These are phyloP conservation scores for Primulina tabacum DNA, from an alignment of 257 asterid genomes.

Conservation along the genomic window DNA sequence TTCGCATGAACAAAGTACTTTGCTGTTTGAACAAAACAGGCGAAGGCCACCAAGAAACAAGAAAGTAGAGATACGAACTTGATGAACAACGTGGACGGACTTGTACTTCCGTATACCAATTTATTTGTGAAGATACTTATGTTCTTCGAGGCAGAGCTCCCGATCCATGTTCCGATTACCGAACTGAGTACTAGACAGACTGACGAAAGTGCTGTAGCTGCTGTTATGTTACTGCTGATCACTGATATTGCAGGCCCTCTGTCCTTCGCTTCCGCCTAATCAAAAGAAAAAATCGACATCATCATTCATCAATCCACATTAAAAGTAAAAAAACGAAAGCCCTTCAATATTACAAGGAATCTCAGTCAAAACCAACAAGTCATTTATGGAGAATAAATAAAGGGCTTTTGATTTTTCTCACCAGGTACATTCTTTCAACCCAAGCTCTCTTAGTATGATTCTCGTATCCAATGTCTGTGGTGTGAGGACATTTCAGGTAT, in stretches of 20 bases:
- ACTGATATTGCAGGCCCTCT: conserved; percentile 50
- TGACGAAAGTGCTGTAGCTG: conserved; percentile 50
- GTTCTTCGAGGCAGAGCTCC: conserved; percentile 32
- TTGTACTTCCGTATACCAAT: conserved; percentile 49
- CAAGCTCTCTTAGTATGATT: conserved; percentile 60
- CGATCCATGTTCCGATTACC: conserved; percentile 61
- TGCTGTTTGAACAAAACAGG: conserved; percentile 48
- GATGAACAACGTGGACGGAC: conserved; percentile 33
- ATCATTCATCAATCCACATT: too few relatives aligned
- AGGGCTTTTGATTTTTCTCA: conserved; percentile 9
- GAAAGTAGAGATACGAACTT: conserved; percentile 52
- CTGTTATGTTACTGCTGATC: conserved; percentile 39
- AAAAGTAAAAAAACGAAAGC: neutral
- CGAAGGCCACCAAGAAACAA: conserved; percentile 57
- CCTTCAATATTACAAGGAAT: neutral
- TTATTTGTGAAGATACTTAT: conserved; percentile 30
- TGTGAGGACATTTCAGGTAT: conserved; percentile 41
- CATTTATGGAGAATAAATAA: too few relatives aligned
- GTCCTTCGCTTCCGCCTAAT: conserved; percentile 44
- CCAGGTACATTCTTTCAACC: conserved; percentile 58
- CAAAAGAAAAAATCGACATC: neutral
- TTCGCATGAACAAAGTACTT: conserved; percentile 49
- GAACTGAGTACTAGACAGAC: conserved; percentile 50
- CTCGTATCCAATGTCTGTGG: conserved; percentile 51
- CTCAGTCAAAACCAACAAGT: neutral